Evolutionary conservation across 129 eudicot species (phyloP).

Genomic region (Flaveria linearis): DNA sequence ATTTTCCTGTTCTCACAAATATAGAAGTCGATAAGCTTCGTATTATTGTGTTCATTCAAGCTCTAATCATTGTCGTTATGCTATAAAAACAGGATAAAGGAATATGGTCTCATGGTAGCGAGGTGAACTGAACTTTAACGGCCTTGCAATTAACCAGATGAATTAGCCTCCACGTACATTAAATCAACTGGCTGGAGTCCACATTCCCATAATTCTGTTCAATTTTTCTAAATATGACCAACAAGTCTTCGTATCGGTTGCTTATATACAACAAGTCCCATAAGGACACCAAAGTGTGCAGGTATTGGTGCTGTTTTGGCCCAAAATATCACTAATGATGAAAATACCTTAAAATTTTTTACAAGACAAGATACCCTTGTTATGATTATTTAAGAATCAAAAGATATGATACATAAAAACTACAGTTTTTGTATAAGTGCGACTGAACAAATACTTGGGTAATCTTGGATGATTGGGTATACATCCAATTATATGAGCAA

Average conservation of each 20-base stretch:
- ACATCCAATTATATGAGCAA: not conserved
- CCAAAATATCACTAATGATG: not conserved
- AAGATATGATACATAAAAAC: not conserved
- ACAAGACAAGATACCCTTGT: not conserved
- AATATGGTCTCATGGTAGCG: not conserved
- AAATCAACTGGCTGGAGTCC: not conserved
- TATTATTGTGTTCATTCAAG: not conserved
- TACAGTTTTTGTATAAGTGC: not conserved
- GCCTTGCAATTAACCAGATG: constrained; percentile 29
- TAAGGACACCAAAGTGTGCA: not conserved
- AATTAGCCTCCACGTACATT: constrained; percentile 21
- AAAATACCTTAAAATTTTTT: not conserved
- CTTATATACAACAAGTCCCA: not conserved
- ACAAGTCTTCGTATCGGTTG: not conserved
- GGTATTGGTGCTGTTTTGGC: not conserved
- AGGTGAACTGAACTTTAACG: constrained; percentile 12
- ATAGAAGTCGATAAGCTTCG: not conserved
- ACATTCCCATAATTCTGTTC: not conserved
- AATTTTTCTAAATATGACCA: not conserved
- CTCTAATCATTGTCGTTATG: not conserved
- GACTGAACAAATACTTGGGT: not conserved
- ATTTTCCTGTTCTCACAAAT: constrained; percentile 23
- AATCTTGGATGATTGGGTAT: not conserved
- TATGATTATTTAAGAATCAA: not conserved
- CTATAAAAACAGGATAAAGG: not conserved